Percentiles rank a stretch among this genome's conserved stretches.
These are phyloP conservation scores for Neurospora sp. DNA, from an alignment of 495 filamentous ascomycete genomes.

Conservation along the genomic window DNA sequence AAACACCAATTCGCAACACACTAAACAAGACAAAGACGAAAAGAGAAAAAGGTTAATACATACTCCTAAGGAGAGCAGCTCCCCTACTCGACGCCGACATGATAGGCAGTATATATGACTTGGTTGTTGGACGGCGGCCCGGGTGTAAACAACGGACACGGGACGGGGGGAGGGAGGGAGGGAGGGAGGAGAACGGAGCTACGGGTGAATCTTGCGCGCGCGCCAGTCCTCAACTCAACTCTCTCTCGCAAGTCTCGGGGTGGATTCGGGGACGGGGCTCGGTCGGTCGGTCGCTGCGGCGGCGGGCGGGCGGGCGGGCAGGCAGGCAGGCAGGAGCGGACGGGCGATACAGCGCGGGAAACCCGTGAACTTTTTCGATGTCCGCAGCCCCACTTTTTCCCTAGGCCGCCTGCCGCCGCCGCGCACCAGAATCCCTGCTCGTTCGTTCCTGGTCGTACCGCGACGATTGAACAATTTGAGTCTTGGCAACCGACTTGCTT, in stretches of 20 bases:
- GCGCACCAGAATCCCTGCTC: conserved; percentile 1
- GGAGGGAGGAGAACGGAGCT: background rate
- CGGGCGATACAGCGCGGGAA: background rate
- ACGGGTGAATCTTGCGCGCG: background rate
- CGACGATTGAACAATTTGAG: background rate
- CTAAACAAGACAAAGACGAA: background rate
- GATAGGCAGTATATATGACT: conserved; percentile 12
- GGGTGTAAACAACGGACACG: background rate
- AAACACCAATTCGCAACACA: background rate
- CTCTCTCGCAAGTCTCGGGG: background rate
- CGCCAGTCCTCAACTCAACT: background rate
- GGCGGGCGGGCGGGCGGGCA: background rate
- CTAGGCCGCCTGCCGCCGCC: background rate
- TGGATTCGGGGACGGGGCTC: background rate
- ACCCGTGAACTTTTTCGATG: conserved; percentile 24
- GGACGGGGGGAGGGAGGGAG: background rate
- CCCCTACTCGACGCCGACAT: conserved; percentile 46
- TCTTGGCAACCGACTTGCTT: background rate
- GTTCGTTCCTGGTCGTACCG: background rate
- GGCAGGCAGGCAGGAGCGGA: background rate
- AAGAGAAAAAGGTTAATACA: conserved; percentile 4
- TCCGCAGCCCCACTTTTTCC: conserved; percentile 6
- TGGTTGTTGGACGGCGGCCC: background rate
- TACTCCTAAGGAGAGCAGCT: conserved; percentile 33
- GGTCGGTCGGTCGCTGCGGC: background rate